Evolutionary conservation across 805 yeast genomes (phyloP).

Genomic region (Hermanozyma aechmeae): DNA sequence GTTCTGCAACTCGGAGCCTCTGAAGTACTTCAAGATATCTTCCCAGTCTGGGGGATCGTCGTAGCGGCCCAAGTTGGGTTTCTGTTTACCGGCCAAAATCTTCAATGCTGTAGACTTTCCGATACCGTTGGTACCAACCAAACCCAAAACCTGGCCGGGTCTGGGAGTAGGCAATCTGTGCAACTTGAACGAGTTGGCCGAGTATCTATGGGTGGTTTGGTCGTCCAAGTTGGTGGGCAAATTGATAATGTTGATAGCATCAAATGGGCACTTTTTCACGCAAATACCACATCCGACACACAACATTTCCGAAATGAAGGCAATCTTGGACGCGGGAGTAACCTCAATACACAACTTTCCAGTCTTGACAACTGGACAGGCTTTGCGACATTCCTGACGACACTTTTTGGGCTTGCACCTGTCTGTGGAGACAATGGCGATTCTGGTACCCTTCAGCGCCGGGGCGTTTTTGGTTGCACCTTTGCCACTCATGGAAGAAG

Average conservation of each 20-base stretch:
- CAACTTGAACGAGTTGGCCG: slow-evolving; percentile 94
- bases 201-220: slow-evolving; percentile 93
- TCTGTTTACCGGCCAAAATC: slow-evolving; percentile 94
- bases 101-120: slow-evolving; percentile 97
- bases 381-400: slow-evolving; percentile 94
- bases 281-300: slow-evolving; percentile 99
- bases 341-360: slow-evolving; percentile 98
- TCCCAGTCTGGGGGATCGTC: slow-evolving; percentile 98
- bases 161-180: slow-evolving; percentile 97
- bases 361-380: slow-evolving; percentile 97
- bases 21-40: slow-evolving; percentile 80
- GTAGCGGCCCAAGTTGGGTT: slow-evolving; percentile 89
- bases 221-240: slow-evolving; percentile 89
- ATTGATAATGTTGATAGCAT: slow-evolving; percentile 92
- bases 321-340: slow-evolving; percentile 79
- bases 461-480: slow-evolving; percentile 8
- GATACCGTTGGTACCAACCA: slow-evolving; percentile 98
- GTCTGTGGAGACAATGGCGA: slow-evolving; percentile 91
- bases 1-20: slow-evolving; percentile 97
- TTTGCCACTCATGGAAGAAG: slow-evolving; percentile 10
- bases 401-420: slow-evolving; percentile 97
- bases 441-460: slow-evolving; percentile 53
- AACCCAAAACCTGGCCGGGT: slow-evolving; percentile 96
- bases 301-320: slow-evolving; percentile 85
- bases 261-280: slow-evolving; percentile 97